Evolutionary conservation across 768 basidiomycete species (phyloP).

Genomic region (Hygrophoropsis aurantiaca): DNA sequence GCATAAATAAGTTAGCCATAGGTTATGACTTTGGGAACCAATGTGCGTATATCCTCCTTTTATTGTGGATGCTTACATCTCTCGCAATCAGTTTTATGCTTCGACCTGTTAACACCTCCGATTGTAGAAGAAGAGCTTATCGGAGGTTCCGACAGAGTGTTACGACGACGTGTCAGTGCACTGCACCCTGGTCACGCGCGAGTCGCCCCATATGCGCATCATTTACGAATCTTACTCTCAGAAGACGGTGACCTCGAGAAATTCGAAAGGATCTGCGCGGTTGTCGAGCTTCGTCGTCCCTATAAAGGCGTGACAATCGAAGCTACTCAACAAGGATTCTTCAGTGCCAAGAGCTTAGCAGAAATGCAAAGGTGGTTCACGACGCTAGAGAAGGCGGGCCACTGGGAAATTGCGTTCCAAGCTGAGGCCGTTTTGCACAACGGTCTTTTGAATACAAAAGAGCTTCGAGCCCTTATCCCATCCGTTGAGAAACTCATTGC

Average conservation of each 20-base stretch:
- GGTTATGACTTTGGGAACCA: conserved; percentile 62
- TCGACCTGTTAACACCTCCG: conserved; percentile 67
- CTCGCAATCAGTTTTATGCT: conserved; percentile 55
- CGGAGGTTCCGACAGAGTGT: conserved; percentile 49
- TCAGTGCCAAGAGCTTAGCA: conserved; percentile 45
- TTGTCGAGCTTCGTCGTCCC: conserved; percentile 43
- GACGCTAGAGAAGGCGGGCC: conserved; percentile 34
- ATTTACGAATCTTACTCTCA: conserved; percentile 62
- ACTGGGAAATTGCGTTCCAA: conserved; percentile 75
- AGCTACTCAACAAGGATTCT: conserved; percentile 50
- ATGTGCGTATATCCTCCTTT: conserved; percentile 42
- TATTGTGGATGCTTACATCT: conserved; percentile 10
- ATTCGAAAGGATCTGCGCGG: conserved; percentile 55
- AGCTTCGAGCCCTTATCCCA: conserved; percentile 48
- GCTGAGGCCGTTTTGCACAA: conserved; percentile 69
- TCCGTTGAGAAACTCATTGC: conserved; percentile 42
- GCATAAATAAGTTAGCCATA: conserved; percentile 58
- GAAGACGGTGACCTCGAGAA: conserved; percentile 47
- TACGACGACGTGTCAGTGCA: conserved; percentile 56
- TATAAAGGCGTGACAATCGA: conserved; percentile 43
- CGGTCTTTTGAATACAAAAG: conserved; percentile 57
- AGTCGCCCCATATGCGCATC: conserved; percentile 70
- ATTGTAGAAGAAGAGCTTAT: conserved; percentile 60
- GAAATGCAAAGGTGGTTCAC: conserved; percentile 43
- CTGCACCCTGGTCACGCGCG: conserved; percentile 56